Evolutionary conservation across 176 grass and related monocot genomes (phyloP).

Genomic region (Carex kokanica): DNA sequence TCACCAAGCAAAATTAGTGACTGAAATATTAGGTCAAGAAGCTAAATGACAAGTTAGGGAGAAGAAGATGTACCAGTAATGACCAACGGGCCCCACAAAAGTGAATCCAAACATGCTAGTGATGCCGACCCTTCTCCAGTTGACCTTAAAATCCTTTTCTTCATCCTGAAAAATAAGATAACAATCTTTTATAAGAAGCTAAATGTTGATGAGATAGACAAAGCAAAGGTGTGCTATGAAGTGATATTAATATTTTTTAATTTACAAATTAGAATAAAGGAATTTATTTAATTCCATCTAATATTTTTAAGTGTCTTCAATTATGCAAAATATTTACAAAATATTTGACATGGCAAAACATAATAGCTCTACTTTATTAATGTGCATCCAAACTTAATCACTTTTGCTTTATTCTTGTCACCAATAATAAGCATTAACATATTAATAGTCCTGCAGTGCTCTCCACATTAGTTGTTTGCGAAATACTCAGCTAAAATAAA

Average conservation of each 20-base stretch:
- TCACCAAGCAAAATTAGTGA: not conserved
- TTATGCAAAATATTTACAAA: not conserved
- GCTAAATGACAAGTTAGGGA: not conserved
- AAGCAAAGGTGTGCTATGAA: not conserved
- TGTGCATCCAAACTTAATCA: not conserved
- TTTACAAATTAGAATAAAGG: not conserved
- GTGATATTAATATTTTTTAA: not conserved
- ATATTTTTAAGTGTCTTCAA: not conserved
- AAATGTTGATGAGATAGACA: not conserved
- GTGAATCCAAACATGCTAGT: conserved; percentile 94
- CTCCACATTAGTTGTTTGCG: not conserved
- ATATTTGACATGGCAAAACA: not conserved
- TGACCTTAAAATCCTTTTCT: conserved; percentile 80
- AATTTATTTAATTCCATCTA: not conserved
- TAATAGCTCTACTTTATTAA: not conserved
- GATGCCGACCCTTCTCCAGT: conserved; percentile 86
- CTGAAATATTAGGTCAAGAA: not conserved
- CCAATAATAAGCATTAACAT: not conserved
- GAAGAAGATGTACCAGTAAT: conserved; percentile 69
- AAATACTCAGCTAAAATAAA: not conserved
- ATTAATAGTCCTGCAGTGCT: not conserved
- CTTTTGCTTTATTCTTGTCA: not conserved
- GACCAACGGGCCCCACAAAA: conserved; percentile 86
- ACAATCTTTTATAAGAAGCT: not conserved
- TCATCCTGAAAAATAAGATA: conserved; percentile 43